Percentiles rank a stretch among this genome's conserved stretches.
Evolutionary conservation across 176 grass and related monocot species (phyloP).

Genomic region (Musa schizocarpa): DNA sequence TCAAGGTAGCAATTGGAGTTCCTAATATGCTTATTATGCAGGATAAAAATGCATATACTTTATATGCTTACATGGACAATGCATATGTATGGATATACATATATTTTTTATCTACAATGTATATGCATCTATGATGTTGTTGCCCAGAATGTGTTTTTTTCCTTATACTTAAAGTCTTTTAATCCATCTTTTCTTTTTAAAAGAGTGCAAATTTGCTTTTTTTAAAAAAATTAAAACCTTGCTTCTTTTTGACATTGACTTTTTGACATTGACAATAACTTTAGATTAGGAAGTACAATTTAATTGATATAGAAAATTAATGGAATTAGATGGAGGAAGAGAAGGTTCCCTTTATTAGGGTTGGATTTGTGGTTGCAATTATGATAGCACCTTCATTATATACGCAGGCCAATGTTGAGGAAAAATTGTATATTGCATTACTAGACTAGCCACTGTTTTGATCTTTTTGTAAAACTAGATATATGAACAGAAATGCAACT

Average conservation of each 20-base stretch:
- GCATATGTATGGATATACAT: neutral
- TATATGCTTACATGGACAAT: neutral
- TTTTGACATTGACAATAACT: too few relatives aligned
- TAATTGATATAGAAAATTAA: too few relatives aligned
- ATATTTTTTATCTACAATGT: neutral
- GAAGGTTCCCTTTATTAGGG: too few relatives aligned
- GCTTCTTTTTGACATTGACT: too few relatives aligned
- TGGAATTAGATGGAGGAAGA: too few relatives aligned
- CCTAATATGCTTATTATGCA: slow-evolving; percentile 4
- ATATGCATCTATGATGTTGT: neutral
- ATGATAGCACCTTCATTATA: neutral
- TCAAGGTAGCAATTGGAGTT: slow-evolving; percentile 48
- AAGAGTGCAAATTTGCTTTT: neutral
- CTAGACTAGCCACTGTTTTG: neutral
- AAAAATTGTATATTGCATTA: neutral
- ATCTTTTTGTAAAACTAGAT: neutral
- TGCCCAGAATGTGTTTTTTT: neutral
- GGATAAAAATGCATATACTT: neutral
- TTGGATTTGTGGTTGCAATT: neutral
- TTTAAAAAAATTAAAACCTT: too few relatives aligned
- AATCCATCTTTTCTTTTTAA: neutral
- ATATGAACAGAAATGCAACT: neutral
- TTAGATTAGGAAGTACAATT: too few relatives aligned
- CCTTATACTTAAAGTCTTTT: neutral
- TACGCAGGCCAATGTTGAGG: neutral